Conservation (phyloP, 352 stramenopile genomes). For the Phytophthora pinifolia region DNA sequence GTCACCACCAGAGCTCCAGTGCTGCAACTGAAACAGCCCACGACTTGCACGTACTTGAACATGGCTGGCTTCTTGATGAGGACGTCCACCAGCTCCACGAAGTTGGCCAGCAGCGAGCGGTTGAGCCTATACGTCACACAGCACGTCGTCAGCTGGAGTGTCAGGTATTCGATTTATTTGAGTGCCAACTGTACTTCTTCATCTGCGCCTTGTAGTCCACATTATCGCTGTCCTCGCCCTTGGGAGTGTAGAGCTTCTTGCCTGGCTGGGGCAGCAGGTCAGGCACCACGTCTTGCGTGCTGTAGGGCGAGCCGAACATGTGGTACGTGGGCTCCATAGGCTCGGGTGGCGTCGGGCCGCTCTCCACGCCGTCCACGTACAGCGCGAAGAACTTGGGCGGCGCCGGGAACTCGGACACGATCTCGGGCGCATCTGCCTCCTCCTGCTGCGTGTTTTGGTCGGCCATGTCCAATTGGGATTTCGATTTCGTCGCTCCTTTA, state of each 20-base stretch:
- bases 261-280: constrained; percentile 63
- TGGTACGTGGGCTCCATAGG: constrained; percentile 82
- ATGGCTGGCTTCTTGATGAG: constrained; percentile 75
- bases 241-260: constrained; percentile 61
- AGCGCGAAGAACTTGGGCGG: constrained; percentile 79
- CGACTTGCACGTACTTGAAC: constrained; percentile 65
- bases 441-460: constrained; percentile 12
- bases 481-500: too few species aligned
- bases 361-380: constrained; percentile 55
- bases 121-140: constrained; percentile 54
- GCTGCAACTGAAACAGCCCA: background rate
- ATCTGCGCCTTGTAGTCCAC: constrained; percentile 80
- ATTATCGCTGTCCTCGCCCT: constrained; percentile 18
- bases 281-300: constrained; percentile 77
- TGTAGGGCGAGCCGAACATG: constrained; percentile 86
- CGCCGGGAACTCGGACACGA: constrained; percentile 82
- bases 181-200: constrained; percentile 54
- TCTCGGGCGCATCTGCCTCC: constrained; percentile 60
- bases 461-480: constrained; percentile 7
- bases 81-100: constrained; percentile 81
- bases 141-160: too few species aligned
- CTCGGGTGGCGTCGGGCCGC: constrained; percentile 56
- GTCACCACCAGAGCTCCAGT: constrained; percentile 2
- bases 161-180: background rate
- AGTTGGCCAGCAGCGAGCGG: constrained; percentile 81